Base-by-base conservation (phyloP, 2,329 filamentous ascomycete species). In the Nannizziopsis arthrosporioides region DNA sequence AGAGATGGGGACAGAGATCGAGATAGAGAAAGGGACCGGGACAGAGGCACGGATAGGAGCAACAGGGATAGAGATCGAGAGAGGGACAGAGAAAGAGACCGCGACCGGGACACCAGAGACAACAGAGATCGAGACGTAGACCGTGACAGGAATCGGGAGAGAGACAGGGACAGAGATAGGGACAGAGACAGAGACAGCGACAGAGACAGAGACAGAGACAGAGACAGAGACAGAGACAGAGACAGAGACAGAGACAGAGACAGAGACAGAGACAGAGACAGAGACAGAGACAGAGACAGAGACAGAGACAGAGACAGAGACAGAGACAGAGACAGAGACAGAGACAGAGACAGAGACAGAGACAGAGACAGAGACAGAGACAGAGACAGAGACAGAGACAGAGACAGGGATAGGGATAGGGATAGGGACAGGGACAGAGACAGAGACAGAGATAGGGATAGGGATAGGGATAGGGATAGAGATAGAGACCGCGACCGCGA, bases 181-280 rank as follows among this genome's bases (percentile, higher is more conserved):
- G 51, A 52, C 10, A 51, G 56, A 48, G 48, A 50, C 35, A 27
- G 49, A 22, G 66, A 66, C 34, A 19, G 51, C 6, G 49, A 51
- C 9, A 57, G 61, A 15, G 61, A 60, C 9, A 36, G 48, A 19
- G 30, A 51, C 44, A 44, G 50, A 14, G 51, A 53, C n/a, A 47
- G 56, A 48, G 42, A 47, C 18, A 36, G 47, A 30, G 65, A 41
- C 14, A 4, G 34, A 14, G 34, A 65, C 35, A 15, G 48, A 18
- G 44, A 49, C 10, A 57, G 61, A 14, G 59, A 59, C n/a, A n/a
- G n/a, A n/a, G n/a, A n/a, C 22, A 42, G 22, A 9, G 41, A 43
- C 15, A 5, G 22, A 31, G 41, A 17, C 11, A 3, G n/a, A 6
- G 41, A 43, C n/a, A 17, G 48, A 48, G 17, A 50, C 48, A 22